Conservation (phyloP, 768 basidiomycete genomes). For the Pluteus cervinus region DNA sequence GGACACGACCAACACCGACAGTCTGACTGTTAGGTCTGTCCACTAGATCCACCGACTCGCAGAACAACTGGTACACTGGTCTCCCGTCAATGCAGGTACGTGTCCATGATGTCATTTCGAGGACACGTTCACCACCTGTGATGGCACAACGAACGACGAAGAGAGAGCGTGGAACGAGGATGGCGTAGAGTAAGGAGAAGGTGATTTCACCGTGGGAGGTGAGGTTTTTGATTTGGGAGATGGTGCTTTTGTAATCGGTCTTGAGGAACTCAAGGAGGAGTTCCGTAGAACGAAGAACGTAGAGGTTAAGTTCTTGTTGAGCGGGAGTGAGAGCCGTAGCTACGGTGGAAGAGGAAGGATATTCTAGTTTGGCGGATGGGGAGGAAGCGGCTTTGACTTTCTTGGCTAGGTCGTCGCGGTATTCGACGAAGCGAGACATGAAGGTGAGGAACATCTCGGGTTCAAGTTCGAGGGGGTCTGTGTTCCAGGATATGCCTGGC, state of each 20-base stretch:
- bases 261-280: conserved; percentile 45
- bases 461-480: conserved; percentile 53
- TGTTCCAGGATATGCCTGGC: conserved; percentile 58
- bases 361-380: no score
- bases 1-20: conserved; percentile 34
- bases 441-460: conserved; percentile 53
- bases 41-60: conserved; percentile 48
- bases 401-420: conserved; percentile 33
- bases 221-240: conserved; percentile 40
- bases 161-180: conserved; percentile 48
- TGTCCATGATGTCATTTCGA: conserved; percentile 36
- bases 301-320: conserved; percentile 35
- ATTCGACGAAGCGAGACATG: conserved; percentile 37
- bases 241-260: conserved; percentile 42
- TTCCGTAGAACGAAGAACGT: conserved; percentile 39
- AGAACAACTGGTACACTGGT: conserved; percentile 35
- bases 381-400: conserved; percentile 26
- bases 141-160: conserved; percentile 47
- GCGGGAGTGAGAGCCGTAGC: no score
- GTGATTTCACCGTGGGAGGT: conserved; percentile 52
- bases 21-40: conserved; percentile 29
- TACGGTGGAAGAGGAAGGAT: no score
- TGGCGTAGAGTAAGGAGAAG: conserved; percentile 46
- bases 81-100: conserved; percentile 28
- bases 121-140: conserved; percentile 45